Base-by-base conservation (phyloP, 805 yeast genomes). In the Wickerhamomyces hampshirensis region DNA sequence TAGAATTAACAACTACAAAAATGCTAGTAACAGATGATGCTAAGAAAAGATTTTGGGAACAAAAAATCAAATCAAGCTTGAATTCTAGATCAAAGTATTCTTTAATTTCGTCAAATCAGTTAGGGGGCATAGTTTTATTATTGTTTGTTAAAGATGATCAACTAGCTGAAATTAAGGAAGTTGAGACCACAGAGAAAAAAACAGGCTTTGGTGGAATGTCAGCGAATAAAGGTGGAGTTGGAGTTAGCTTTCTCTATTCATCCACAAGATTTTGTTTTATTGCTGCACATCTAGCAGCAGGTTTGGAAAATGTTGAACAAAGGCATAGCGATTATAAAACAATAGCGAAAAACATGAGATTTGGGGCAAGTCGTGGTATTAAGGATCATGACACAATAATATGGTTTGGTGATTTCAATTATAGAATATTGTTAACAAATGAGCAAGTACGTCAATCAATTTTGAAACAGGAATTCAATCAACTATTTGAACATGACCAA, bases 201-300 rank as follows among this genome's bases (percentile, higher is more conserved):
- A 89, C 98, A 0, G 98, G 98, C 0, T 70, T 91, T 34, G 95
- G 96, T 23, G 98, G 98, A 5, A 79, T 88, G 61, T 80, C 94
- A 38, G 82, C 75, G 1, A 80, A 79, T 49, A 80, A 86, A 56
- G 96, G 96, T 4, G 95, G 85, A 2, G 75, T 84, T 30, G 80
- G 84, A 0, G 75, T 83, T 3, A 73, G 89, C 43, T 69, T 86
- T 51, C 63, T 70, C 17, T 71, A 80, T 40, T 77, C 81, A 11
- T 77, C 77, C 23, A 77, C 91, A 9, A 75, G 74, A 19, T 60
- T 93, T 34, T 86, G 96, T 51, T 75, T 91, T 46, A 77, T 91
- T 10, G 79, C 80, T 4, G 79, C 94, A 4, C 98, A 93, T 66
- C 67, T 93, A 39, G 97, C 98, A 1, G 98, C 98, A 2, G 98